A percentile compares a stretch with the other conserved stretches of the same genome.
phyloP scores from a whole-genome alignment of 768 basidiomycete genomes.

The Mycena amicta region DNA sequence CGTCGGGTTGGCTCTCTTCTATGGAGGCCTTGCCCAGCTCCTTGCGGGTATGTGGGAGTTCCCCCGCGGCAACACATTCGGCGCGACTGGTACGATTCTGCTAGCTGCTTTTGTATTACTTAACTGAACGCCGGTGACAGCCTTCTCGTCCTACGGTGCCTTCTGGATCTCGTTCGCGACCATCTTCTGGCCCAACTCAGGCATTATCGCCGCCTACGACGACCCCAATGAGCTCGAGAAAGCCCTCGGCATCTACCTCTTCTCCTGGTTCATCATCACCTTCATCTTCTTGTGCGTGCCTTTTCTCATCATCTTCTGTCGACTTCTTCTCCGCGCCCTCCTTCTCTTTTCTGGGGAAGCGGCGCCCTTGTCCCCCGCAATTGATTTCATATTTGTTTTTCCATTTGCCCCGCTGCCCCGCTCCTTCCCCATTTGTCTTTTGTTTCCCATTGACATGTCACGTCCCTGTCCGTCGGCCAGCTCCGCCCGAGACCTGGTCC shows the following conservation, averaged over 20 bases:
- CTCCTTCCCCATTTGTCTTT: background rate
- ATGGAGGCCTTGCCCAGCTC: conserved; percentile 83
- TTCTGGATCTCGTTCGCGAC: conserved; percentile 88
- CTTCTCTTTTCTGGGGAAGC: background rate
- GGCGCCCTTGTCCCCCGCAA: background rate
- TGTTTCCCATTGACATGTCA: background rate
- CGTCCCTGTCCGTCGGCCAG: no score
- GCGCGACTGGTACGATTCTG: conserved; percentile 70
- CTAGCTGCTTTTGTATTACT: conserved; percentile 49
- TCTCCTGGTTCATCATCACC: conserved; percentile 75
- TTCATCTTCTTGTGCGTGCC: conserved; percentile 61
- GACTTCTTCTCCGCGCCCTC: background rate
- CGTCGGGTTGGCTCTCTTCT: conserved; percentile 84
- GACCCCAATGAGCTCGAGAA: conserved; percentile 38
- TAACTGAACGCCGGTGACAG: conserved; percentile 34
- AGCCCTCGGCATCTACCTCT: conserved; percentile 75
- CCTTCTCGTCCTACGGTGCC: conserved; percentile 81
- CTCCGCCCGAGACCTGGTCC: no score
- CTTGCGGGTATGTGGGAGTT: conserved; percentile 92
- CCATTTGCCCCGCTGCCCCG: background rate
- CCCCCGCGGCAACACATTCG: conserved; percentile 68
- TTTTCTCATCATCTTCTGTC: background rate
- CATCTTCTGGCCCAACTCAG: conserved; percentile 71
- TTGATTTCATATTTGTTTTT: background rate
- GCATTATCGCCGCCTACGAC: conserved; percentile 58